Evolutionary conservation across 768 basidiomycete genomes (phyloP).

Genomic region (Boletus pseudopeckii): DNA sequence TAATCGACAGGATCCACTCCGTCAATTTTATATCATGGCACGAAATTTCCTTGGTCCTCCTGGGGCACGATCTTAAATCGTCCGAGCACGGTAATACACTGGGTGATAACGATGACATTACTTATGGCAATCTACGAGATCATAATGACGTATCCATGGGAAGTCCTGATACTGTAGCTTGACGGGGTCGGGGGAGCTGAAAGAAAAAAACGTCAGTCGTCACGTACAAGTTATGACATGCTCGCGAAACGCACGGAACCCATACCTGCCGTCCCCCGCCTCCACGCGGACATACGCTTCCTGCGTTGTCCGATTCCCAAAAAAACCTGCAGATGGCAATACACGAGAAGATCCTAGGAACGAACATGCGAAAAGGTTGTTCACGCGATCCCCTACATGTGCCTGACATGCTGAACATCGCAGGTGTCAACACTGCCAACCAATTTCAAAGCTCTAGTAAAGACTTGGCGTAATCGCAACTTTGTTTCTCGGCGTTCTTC

Average conservation of each 20-base stretch:
- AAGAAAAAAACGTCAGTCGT: background rate
- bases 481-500: background rate
- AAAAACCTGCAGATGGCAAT: background rate
- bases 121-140: background rate
- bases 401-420: background rate
- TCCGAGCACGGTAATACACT: background rate
- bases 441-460: constrained; percentile 1
- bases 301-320: background rate
- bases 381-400: background rate
- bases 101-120: background rate
- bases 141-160: background rate
- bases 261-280: background rate
- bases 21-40: constrained; percentile 4
- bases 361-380: background rate
- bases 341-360: background rate
- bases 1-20: background rate
- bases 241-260: background rate
- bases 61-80: background rate
- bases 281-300: background rate
- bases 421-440: background rate
- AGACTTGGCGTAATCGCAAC: background rate
- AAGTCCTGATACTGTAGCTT: background rate
- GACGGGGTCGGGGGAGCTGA: background rate
- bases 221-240: background rate
- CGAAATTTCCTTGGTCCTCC: background rate